These are phyloP conservation scores for Emericellopsis cladophorae DNA, from an alignment of 2,329 filamentous ascomycete genomes.

Conservation along the genomic window DNA sequence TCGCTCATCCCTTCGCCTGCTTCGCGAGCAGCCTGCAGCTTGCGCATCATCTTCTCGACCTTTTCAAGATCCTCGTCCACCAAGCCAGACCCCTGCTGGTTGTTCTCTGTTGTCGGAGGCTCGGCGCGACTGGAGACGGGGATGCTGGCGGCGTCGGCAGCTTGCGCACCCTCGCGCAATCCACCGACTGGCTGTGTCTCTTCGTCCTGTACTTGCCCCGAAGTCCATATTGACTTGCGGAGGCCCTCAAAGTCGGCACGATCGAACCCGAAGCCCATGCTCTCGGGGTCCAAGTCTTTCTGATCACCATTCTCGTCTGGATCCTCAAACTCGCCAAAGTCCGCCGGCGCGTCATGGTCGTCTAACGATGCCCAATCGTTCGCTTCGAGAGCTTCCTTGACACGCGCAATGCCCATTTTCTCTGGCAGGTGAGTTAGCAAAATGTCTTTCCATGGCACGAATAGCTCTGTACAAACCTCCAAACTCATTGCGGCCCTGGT, in stretches of 20 bases:
- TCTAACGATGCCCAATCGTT: constrained; percentile 46
- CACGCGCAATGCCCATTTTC: constrained; percentile 43
- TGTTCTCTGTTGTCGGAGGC: too few species aligned
- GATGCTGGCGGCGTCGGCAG: background rate
- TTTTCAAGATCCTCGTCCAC: constrained; percentile 41
- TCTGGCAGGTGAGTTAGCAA: constrained; percentile 24
- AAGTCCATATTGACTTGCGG: constrained; percentile 35
- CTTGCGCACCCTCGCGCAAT: background rate
- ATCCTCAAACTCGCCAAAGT: constrained; percentile 19
- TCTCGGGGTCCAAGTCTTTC: constrained; percentile 29
- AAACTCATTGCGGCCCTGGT: constrained; percentile 37
- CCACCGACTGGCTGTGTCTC: constrained; percentile 1
- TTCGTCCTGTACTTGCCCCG: constrained; percentile 4
- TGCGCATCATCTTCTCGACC: constrained; percentile 51
- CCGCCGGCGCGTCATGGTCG: constrained; percentile 11
- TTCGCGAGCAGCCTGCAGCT: constrained; percentile 48
- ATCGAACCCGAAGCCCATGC: constrained; percentile 39
- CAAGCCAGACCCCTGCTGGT: constrained; percentile 11
- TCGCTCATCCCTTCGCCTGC: constrained; percentile 46
- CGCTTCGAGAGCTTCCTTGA: constrained; percentile 48
- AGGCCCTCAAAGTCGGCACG: constrained; percentile 38
- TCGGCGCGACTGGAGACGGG: background rate
- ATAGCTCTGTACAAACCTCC: constrained; percentile 28
- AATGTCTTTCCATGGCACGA: background rate
- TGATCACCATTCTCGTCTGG: constrained; percentile 15